Evolutionary conservation across 2,329 filamentous ascomycete genomes (phyloP).

Genomic region (Fusarium transvaalense): DNA sequence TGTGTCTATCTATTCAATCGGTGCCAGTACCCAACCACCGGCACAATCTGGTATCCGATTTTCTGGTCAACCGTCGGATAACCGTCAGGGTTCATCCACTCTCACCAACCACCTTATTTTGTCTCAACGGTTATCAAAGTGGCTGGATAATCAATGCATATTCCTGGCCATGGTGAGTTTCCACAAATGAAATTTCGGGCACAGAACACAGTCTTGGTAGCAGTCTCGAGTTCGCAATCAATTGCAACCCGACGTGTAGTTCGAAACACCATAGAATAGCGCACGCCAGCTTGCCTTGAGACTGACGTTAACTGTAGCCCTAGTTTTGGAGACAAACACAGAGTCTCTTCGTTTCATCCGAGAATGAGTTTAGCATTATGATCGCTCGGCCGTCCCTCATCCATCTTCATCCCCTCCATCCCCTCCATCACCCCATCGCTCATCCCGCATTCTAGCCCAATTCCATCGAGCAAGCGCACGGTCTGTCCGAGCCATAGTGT

Average conservation of each 20-base stretch:
- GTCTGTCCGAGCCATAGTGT: constrained; percentile 8
- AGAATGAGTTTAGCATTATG: not conserved
- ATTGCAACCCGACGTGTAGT: not conserved
- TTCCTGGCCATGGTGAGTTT: not conserved
- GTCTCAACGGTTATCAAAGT: constrained; percentile 8
- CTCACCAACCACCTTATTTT: constrained; percentile 23
- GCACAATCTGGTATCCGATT: not conserved
- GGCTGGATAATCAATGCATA: constrained; percentile 5
- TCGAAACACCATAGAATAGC: not conserved
- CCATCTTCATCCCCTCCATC: not conserved
- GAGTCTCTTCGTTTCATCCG: constrained; percentile 1
- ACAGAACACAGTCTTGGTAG: not conserved
- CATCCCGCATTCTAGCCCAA: constrained; percentile 10
- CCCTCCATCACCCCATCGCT: constrained; percentile 4
- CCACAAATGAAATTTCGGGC: not conserved
- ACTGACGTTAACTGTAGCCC: not conserved
- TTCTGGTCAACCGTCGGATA: constrained; percentile 5
- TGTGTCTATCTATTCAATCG: not conserved
- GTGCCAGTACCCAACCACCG: not conserved
- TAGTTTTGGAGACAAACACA: not conserved
- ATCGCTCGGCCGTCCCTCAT: not conserved
- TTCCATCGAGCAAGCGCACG: constrained; percentile 5
- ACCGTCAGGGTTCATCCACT: constrained; percentile 12
- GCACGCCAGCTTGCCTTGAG: not conserved
- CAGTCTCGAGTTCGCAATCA: not conserved